A percentile compares a stretch with the other conserved stretches of the same genome.
phyloP scores from a whole-genome alignment of 78 protist species.

The Dictyostelium brefeldianum region DNA sequence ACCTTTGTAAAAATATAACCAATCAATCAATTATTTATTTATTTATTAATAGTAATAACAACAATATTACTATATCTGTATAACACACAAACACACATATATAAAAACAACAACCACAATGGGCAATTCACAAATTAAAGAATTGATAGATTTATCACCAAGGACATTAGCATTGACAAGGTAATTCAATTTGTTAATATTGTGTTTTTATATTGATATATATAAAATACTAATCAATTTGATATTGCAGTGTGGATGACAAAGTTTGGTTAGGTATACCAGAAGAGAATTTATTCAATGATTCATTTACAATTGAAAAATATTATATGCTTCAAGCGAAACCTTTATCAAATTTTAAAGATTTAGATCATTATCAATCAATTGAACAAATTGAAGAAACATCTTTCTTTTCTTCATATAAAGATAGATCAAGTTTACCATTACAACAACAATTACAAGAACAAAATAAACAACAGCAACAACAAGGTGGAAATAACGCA shows the following conservation, averaged over 20 bases:
- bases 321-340: constrained; percentile 78
- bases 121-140: constrained; percentile 48
- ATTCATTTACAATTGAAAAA: constrained; percentile 84
- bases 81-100: neutral
- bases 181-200: constrained; percentile 2
- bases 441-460: constrained; percentile 14
- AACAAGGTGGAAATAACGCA: neutral
- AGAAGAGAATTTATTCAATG: constrained; percentile 82
- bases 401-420: constrained; percentile 69
- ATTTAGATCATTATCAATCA: constrained; percentile 47
- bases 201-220: neutral
- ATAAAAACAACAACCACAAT: neutral
- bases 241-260: constrained; percentile 81
- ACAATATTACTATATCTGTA: constrained; percentile 2
- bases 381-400: constrained; percentile 70
- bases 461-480: constrained; percentile 7
- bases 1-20: too few species aligned
- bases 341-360: constrained; percentile 73
- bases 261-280: constrained; percentile 83
- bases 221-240: too few species aligned
- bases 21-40: neutral
- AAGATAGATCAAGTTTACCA: constrained; percentile 50
- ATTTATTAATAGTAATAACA: neutral
- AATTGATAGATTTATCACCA: constrained; percentile 72
- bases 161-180: constrained; percentile 70